A percentile compares a stretch with the other conserved stretches of the same genome.
These are phyloP conservation scores for Coemansia sp. DNA, from an alignment of 192 early-diverging fungal species.

Conservation along the genomic window DNA sequence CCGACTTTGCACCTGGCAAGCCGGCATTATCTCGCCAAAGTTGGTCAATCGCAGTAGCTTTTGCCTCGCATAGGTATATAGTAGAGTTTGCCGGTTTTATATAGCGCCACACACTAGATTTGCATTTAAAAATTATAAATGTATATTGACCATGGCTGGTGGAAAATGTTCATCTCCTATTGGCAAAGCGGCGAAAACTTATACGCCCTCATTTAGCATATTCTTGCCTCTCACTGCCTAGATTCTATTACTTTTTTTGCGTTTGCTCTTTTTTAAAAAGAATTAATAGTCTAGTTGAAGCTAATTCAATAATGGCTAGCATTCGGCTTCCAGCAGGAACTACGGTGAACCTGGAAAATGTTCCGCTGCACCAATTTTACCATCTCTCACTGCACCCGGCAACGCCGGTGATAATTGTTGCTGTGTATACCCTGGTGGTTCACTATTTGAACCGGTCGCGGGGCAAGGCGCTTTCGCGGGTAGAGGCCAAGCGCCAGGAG, in stretches of 20 bases:
- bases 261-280: not conserved
- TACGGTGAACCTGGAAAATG: constrained; percentile 55
- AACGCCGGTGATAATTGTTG: constrained; percentile 64
- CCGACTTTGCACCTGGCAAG: not conserved
- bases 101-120: constrained; percentile 2
- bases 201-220: not conserved
- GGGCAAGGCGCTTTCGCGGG: constrained; percentile 29
- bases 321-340: constrained; percentile 50
- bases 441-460: constrained; percentile 39
- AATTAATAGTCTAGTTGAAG: not conserved
- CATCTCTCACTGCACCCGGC: constrained; percentile 67
- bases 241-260: not conserved
- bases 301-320: constrained; percentile 24
- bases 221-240: not conserved
- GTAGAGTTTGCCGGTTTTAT: not conserved
- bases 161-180: not conserved
- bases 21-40: not conserved
- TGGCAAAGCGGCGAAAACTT: not conserved
- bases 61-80: not conserved
- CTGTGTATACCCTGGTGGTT: constrained; percentile 57
- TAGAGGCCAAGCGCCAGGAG: constrained; percentile 41
- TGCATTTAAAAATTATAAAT: not conserved
- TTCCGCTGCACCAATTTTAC: constrained; percentile 73
- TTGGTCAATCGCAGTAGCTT: not conserved
- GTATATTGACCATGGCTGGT: not conserved